Evolutionary conservation across 805 yeast species (phyloP).

Genomic region (Yarrowia alimentaria): DNA sequence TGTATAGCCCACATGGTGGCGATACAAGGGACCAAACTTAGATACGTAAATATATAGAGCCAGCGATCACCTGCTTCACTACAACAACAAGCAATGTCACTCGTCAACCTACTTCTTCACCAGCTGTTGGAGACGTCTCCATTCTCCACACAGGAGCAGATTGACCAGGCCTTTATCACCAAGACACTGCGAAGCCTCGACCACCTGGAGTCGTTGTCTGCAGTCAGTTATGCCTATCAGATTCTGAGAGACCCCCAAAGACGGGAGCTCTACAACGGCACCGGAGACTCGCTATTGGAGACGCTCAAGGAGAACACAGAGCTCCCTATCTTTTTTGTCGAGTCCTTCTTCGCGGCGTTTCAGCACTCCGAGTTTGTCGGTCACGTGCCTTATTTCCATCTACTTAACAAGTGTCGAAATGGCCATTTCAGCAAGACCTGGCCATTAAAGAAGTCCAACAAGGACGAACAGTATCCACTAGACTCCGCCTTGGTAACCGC

Average conservation of each 20-base stretch:
- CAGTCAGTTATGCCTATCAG: slow-evolving; percentile 17
- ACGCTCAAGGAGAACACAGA: background rate
- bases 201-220: slow-evolving; percentile 10
- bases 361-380: slow-evolving; percentile 11
- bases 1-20: no score
- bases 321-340: slow-evolving; percentile 4
- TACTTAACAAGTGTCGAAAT: background rate
- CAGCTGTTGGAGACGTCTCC: slow-evolving; percentile 12
- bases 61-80: no score
- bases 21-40: no score
- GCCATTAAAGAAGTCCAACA: slow-evolving; percentile 3
- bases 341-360: slow-evolving; percentile 12
- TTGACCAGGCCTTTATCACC: slow-evolving; percentile 18
- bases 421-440: background rate
- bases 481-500: slow-evolving; percentile 7
- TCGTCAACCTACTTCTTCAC: slow-evolving; percentile 11
- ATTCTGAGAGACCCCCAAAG: slow-evolving; percentile 8
- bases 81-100: slow-evolving; percentile 17
- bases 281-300: slow-evolving; percentile 3
- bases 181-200: background rate
- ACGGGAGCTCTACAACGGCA: slow-evolving; percentile 12
- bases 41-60: no score
- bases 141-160: slow-evolving; percentile 22
- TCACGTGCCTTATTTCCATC: slow-evolving; percentile 8
- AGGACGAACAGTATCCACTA: background rate